Evolutionary conservation across 2,329 filamentous ascomycete species (phyloP), one percentile per base, ranked within the genome.

Genomic region (Epichloe sp.): DNA sequence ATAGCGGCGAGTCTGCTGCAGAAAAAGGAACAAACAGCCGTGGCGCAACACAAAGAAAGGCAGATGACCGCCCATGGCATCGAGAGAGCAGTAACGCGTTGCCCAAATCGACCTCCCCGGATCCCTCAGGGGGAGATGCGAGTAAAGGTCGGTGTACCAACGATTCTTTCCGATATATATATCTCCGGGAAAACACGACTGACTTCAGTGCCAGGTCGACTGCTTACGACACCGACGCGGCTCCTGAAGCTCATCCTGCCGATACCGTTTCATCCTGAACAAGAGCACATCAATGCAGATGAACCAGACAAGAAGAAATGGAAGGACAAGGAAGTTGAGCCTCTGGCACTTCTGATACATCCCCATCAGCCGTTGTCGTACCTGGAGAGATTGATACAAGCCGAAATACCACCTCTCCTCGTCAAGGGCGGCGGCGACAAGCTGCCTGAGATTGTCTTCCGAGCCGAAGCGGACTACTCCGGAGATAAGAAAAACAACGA

Each of bases 301-400:
- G 63, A 70, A 11, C 60, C 71, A 2, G 59, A 63, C 11, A 57
- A 58, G 0, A 63, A 65, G 17, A 49, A 61, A 5, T 62, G 66
- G 17, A 60, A 61, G 17, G 57, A 66, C 2, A 67, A 62, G 17
- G 56, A 51, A 0, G 80, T 91, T n/a, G 86, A 94, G 58, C 88
- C 89, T 0, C 73, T 95, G 12, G 89, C 89, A 1, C 76, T 95
- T 0, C 79, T 95, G 2, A 77, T 95, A 0, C 90, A 95, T 59
- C 89, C 90, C 0, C 87, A 94, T 55, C 90, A 96, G 62, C 90
- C 90, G 0, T 75, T 96, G 3, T 95, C 88, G 8, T 95, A 95
- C 64, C 80, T 95, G 42, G 88, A 95, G 65, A 80, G 88, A 8
- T 72, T 96, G 3, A 90, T 96, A 45, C 90, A 95, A 62, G 85